phyloP scores from a whole-genome alignment of 2,329 filamentous ascomycete species.

The Paraconiothyrium sp. region DNA sequence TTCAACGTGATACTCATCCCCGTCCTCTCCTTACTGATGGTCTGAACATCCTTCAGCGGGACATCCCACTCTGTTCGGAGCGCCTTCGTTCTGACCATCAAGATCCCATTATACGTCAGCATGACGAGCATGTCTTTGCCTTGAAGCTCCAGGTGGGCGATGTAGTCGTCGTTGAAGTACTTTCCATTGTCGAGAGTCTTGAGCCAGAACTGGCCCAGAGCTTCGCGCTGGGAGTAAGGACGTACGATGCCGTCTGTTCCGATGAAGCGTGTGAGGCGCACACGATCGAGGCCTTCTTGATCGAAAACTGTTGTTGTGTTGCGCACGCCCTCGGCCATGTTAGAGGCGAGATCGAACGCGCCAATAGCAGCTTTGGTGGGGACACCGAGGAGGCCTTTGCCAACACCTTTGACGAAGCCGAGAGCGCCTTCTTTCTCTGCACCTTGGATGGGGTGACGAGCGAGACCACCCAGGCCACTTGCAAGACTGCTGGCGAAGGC shows the following conservation, averaged over 20 bases:
- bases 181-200: conserved; percentile 98
- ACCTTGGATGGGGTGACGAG: conserved; percentile 91
- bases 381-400: conserved; percentile 92
- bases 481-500: conserved; percentile 92
- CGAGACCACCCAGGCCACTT: conserved; percentile 91
- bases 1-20: conserved; percentile 89
- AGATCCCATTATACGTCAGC: conserved; percentile 72
- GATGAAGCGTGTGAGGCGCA: conserved; percentile 92
- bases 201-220: conserved; percentile 96
- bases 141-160: conserved; percentile 92
- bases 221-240: conserved; percentile 93
- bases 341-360: conserved; percentile 95
- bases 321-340: conserved; percentile 95
- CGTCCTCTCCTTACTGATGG: conserved; percentile 94
- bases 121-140: conserved; percentile 86
- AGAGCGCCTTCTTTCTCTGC: conserved; percentile 94
- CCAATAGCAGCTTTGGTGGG: conserved; percentile 97
- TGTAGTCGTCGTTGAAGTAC: conserved; percentile 97
- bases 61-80: conserved; percentile 96
- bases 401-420: conserved; percentile 97
- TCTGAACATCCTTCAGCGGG: conserved; percentile 93
- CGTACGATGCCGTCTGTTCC: conserved; percentile 92
- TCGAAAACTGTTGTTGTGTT: conserved; percentile 99
- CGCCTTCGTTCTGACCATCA: conserved; percentile 87
- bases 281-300: conserved; percentile 89